Percentiles rank a stretch among this genome's conserved stretches.
phyloP scores from a whole-genome alignment of 805 yeast genomes.

The Starmerella bombicola region DNA sequence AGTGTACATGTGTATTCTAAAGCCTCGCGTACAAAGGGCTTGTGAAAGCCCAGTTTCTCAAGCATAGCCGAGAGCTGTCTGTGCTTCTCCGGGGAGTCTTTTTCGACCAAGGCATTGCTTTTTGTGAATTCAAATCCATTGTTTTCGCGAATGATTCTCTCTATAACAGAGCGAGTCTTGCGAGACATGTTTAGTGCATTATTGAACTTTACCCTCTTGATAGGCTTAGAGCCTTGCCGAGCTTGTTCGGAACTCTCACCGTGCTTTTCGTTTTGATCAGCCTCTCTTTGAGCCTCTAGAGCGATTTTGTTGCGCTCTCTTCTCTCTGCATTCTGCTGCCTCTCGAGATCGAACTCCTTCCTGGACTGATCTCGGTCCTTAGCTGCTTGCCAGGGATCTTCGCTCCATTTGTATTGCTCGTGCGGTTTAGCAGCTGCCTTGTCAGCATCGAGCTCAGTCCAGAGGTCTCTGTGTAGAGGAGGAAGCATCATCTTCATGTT shows the following conservation, averaged over 20 bases:
- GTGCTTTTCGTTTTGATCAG: not conserved
- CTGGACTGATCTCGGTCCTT: slow-evolving; percentile 38
- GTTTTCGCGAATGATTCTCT: slow-evolving; percentile 37
- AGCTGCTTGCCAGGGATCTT: slow-evolving; percentile 62
- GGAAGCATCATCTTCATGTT: slow-evolving; percentile 83
- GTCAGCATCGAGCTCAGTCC: slow-evolving; percentile 59
- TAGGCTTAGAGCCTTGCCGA: not conserved
- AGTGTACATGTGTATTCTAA: slow-evolving; percentile 40
- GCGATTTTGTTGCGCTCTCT: slow-evolving; percentile 13
- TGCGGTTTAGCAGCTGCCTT: slow-evolving; percentile 32
- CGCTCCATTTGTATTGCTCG: slow-evolving; percentile 21
- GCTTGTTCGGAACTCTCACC: not conserved
- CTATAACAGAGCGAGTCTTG: slow-evolving; percentile 50
- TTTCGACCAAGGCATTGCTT: slow-evolving; percentile 20
- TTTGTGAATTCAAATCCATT: slow-evolving; percentile 34
- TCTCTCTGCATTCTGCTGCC: slow-evolving; percentile 3
- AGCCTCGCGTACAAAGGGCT: slow-evolving; percentile 59
- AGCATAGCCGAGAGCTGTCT: slow-evolving; percentile 27
- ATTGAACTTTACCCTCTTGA: slow-evolving; percentile 28
- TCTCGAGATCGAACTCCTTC: slow-evolving; percentile 9
- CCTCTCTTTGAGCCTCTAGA: slow-evolving; percentile 8
- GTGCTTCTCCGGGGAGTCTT: slow-evolving; percentile 4
- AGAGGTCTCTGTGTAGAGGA: slow-evolving; percentile 60
- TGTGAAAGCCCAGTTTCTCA: slow-evolving; percentile 50
- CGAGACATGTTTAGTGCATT: slow-evolving; percentile 46